Evolutionary conservation across 441 rosid genomes (phyloP), one percentile per base, ranked within the genome.

Genomic region (Corymbia calophylla): DNA sequence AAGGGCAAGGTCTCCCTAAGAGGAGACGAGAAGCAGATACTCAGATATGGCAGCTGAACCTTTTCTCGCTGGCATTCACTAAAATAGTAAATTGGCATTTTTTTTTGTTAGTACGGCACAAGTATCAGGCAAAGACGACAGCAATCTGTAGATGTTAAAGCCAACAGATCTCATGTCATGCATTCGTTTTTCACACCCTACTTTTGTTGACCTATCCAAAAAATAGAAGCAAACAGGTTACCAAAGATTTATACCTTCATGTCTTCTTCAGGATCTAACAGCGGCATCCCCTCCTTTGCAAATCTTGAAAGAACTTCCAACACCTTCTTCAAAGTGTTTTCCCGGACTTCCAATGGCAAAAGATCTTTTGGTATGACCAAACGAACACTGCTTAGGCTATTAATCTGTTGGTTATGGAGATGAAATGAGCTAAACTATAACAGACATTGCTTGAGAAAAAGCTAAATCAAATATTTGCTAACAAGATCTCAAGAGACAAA

Each of bases 321-420:
- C 87, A 96, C 96, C 90, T 94, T 93, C 94, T 98, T 98, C 89
- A 97, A 90, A 89, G 99, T 96, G 94, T 97, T 98, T 90, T 96
- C 99, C 88, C 99, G 94, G 92, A 97, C 96, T 94, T 96, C 98
- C 90, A 95, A 86, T 18, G 98, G 96, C 93, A 97, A 91, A 92
- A 96, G 98, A 91, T 98, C 99, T 92, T 96, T 96, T 66, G 97
- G 91, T 93, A 98, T 94, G 89, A 95, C 92, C 93, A 97, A 92
- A 86, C 98, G 94, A 86, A 97, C 98, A 91, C 97, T 95, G 90
- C 99, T 98, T 92, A 98, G 91, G 91, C 93, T 93, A 87, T 92
- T 90, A 88, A 98, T 95, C 99, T 98, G 96, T 91, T 39, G 82
- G 27, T 73, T 44, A 77, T 77, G 84, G 51, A 77, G 51, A 77